Evolutionary conservation across 2,329 filamentous ascomycete genomes (phyloP), one percentile per base, ranked within the genome.

Genomic region (Scolecobasidium constrictum): DNA sequence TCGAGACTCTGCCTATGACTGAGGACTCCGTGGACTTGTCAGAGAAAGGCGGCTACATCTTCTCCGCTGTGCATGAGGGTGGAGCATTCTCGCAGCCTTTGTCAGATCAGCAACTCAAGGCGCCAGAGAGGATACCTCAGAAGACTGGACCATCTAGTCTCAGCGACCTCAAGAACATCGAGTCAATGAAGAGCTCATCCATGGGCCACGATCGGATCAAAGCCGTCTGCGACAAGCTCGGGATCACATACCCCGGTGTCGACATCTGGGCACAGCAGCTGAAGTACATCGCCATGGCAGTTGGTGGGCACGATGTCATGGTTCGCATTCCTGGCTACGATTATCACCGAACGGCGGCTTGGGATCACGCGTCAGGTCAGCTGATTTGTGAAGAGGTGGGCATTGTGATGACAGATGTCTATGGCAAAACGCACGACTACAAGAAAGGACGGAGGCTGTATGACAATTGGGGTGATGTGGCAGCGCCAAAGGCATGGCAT

Each of bases 311-410:
- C 20, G 66, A 71, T 49, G 63, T 69, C 19, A 62, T 70, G 52
- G 50, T 75, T 13, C 66, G 71, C 35, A 64, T 72, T 19, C 67
- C 69, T 6, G 59, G 58, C 42, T 61, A 62, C 3, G 49, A 56
- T 22, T 54, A 56, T 6, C 62, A 71, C 47, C 67, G 62, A 37
- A 69, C 67, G 1, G 64, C 65, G 44, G 58, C 72, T n/a, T 75
- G 71, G 71, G 72, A 75, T 52, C 72, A 75, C 54, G 68, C 68
- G 2, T 71, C 71, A 4, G 71, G 71, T 0, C 66, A 71, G 49
- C 52, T 75, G 19, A 61, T 75, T 35, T 68, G 63, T 42, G 54
- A 66, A 43, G 72, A 75, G 50, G 60, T 66, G 2, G 72, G 72
- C 5, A 68, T 67, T 6, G 56, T 61, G 38, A 64, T 75, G 18